These are phyloP conservation scores for Sporopachydermia quercuum DNA, from an alignment of 805 yeast genomes.

Conservation along the genomic window DNA sequence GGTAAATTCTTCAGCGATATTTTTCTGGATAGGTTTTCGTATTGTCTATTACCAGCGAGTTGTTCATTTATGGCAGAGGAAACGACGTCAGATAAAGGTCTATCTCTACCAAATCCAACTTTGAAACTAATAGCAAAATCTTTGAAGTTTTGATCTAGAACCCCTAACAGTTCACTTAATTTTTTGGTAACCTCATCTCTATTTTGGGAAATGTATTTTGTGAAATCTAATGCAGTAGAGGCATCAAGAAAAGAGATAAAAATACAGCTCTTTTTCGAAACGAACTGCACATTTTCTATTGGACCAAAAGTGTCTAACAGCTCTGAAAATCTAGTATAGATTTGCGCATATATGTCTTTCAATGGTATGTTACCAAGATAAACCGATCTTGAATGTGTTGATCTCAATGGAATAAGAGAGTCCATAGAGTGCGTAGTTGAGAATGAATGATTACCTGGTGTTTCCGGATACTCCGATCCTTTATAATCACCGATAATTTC, in stretches of 20 bases:
- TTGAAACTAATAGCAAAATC: constrained; percentile 35
- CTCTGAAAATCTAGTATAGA: constrained; percentile 22
- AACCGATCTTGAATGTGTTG: constrained; percentile 45
- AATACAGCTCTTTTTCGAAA: constrained; percentile 82
- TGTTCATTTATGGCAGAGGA: constrained; percentile 39
- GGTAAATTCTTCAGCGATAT: constrained; percentile 77
- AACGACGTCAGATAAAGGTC: constrained; percentile 61
- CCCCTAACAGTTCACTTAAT: constrained; percentile 29
- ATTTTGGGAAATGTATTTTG: constrained; percentile 25
- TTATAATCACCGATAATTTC: too few relatives aligned
- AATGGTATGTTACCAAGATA: constrained; percentile 79
- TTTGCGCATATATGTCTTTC: constrained; percentile 52
- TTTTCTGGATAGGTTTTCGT: constrained; percentile 87
- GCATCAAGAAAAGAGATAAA: constrained; percentile 82
- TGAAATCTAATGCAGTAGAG: constrained; percentile 70
- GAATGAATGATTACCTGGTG: too few relatives aligned
- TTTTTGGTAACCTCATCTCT: constrained; percentile 84
- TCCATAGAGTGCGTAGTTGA: too few relatives aligned
- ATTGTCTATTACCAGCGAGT: constrained; percentile 18
- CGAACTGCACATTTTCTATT: constrained; percentile 60
- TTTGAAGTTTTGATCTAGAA: constrained; percentile 45
- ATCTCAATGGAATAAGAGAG: too few relatives aligned
- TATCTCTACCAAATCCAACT: constrained; percentile 87
- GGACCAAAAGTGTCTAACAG: constrained; percentile 81
- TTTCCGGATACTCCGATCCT: too few relatives aligned